Evolutionary conservation across 1,284 basidiomycete genomes (phyloP).

Genomic region (Pseudozyma tsukubaensis): DNA sequence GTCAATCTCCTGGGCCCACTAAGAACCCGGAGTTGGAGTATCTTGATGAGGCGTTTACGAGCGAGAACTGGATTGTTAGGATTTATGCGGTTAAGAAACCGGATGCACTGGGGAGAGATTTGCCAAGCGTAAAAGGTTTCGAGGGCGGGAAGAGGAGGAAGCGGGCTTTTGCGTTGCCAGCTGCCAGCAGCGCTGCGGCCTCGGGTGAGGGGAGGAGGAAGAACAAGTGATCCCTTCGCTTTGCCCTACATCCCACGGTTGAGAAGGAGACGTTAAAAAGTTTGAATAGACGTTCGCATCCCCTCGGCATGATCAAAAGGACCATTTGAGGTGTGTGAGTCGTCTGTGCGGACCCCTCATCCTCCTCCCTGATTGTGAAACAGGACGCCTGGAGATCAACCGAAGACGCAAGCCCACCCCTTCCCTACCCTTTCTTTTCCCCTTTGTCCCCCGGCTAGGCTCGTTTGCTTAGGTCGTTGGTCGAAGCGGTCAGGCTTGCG

Average conservation of each 20-base stretch:
- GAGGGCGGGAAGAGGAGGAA: conserved; percentile 84
- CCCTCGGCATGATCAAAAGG: too few species aligned
- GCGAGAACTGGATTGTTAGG: conserved; percentile 72
- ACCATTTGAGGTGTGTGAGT: too few species aligned
- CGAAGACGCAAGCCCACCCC: too few species aligned
- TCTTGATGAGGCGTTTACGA: conserved; percentile 68
- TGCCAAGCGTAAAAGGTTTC: conserved; percentile 79
- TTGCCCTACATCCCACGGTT: background rate
- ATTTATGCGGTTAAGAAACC: conserved; percentile 97
- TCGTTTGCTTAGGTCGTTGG: too few species aligned
- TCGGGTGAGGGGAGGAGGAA: background rate
- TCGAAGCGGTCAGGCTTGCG: too few species aligned
- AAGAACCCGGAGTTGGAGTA: conserved; percentile 58
- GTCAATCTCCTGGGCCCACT: conserved; percentile 51
- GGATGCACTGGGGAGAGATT: conserved; percentile 85
- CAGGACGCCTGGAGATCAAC: too few species aligned
- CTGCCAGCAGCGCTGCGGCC: background rate
- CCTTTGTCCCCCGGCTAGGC: too few species aligned
- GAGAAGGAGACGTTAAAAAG: too few species aligned
- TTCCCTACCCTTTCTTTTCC: too few species aligned
- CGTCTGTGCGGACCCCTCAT: too few species aligned
- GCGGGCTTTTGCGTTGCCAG: conserved; percentile 30
- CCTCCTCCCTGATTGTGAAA: too few species aligned
- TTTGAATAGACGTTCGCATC: too few species aligned
- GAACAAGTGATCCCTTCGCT: conserved; percentile 2